A percentile compares a stretch with the other conserved stretches of the same genome.
Conservation (phyloP, 805 yeast genomes). For the Ogataea zsoltii region DNA sequence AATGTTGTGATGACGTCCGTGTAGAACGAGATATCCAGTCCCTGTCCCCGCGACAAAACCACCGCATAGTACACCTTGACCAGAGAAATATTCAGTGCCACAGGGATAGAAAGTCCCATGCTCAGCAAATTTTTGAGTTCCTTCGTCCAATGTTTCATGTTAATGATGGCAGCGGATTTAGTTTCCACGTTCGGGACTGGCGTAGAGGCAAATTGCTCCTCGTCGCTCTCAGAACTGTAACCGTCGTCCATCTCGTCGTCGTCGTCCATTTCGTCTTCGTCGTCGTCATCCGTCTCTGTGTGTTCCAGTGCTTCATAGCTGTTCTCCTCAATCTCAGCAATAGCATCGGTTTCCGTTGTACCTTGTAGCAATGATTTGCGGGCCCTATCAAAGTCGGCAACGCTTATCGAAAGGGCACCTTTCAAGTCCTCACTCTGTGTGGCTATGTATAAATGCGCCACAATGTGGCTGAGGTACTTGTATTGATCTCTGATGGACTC, state of each 20-base stretch:
- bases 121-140: constrained; percentile 77
- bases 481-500: constrained; percentile 72
- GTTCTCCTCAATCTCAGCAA: constrained; percentile 40
- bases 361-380: constrained; percentile 14
- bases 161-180: constrained; percentile 69
- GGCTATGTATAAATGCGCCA: constrained; percentile 77
- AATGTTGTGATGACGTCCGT: constrained; percentile 60
- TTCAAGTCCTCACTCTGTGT: constrained; percentile 71
- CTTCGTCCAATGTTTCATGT: constrained; percentile 82
- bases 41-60: constrained; percentile 72
- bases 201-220: constrained; percentile 38
- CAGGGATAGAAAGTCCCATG: constrained; percentile 79
- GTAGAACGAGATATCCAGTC: constrained; percentile 57
- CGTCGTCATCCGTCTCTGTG: constrained; percentile 34
- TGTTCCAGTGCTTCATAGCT: constrained; percentile 54
- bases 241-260: constrained; percentile 40
- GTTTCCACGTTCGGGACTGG: constrained; percentile 63
- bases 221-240: constrained; percentile 45
- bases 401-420: constrained; percentile 65
- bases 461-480: constrained; percentile 73
- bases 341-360: constrained; percentile 17
- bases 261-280: constrained; percentile 39
- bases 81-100: constrained; percentile 57
- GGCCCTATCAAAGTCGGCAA: constrained; percentile 60
- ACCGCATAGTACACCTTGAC: constrained; percentile 72